Conservation (phyloP, 306 rosid genomes). For the Quercus gilva region DNA sequence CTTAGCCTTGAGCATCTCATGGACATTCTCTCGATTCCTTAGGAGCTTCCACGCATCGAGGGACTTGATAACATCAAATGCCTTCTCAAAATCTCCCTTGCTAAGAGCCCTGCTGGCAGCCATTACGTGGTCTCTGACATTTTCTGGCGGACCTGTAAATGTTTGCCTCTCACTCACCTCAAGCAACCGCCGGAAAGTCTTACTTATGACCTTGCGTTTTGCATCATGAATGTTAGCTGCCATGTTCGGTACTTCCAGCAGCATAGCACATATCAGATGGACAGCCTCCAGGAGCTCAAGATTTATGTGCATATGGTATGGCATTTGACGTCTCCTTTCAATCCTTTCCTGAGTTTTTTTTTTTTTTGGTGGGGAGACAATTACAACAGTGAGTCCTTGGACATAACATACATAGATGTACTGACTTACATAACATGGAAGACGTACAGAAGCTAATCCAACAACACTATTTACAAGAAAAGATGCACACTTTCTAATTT, state of each 20-base stretch:
- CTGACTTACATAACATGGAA: neutral
- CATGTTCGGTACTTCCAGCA: constrained; percentile 94
- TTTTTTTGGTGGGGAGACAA: neutral
- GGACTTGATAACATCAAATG: constrained; percentile 65
- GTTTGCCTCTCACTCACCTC: constrained; percentile 86
- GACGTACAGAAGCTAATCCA: neutral
- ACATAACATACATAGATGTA: neutral
- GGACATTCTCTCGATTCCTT: constrained; percentile 49
- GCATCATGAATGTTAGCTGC: constrained; percentile 84
- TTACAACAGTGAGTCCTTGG: neutral
- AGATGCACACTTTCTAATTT: neutral
- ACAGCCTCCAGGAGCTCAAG: constrained; percentile 92
- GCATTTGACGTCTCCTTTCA: constrained; percentile 98
- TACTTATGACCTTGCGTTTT: constrained; percentile 72
- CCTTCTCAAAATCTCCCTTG: constrained; percentile 73
- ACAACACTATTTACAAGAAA: neutral
- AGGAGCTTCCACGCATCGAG: constrained; percentile 92
- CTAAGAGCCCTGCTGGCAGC: constrained; percentile 81
- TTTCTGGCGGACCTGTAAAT: constrained; percentile 92
- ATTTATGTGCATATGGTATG: constrained; percentile 98
- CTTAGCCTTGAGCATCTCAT: constrained; percentile 75
- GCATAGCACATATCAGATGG: constrained; percentile 92
- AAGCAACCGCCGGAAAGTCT: constrained; percentile 71
- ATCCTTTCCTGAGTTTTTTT: constrained; percentile 63
- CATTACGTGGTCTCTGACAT: constrained; percentile 90